Evolutionary conservation across 495 filamentous ascomycete genomes (phyloP).

Genomic region (Podospora fimiseda): DNA sequence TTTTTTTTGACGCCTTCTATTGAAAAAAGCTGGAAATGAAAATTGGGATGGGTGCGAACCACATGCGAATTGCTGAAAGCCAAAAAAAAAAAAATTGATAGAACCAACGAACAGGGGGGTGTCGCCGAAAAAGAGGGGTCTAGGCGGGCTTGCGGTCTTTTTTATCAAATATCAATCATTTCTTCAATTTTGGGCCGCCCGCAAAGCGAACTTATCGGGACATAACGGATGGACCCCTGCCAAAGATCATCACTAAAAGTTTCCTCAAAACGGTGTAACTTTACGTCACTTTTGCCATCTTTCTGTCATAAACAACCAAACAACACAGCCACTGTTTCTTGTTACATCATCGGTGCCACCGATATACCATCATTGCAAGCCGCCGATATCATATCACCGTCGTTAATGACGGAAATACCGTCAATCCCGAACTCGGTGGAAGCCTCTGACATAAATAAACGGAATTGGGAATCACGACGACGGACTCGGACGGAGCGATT

Average conservation of each 20-base stretch:
- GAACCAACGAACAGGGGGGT: neutral
- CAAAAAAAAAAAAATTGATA: neutral
- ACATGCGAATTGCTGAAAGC: neutral
- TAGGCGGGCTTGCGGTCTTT: neutral
- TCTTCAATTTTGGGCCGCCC: neutral
- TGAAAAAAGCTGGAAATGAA: neutral
- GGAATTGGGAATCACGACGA: neutral
- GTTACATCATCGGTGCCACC: conserved; percentile 4
- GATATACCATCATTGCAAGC: neutral
- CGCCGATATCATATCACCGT: neutral
- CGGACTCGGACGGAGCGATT: neutral
- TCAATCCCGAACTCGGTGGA: conserved; percentile 4
- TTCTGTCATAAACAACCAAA: neutral
- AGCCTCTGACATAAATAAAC: neutral
- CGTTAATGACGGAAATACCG: neutral
- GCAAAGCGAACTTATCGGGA: conserved; percentile 12
- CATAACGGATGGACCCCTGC: conserved; percentile 4
- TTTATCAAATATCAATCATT: neutral
- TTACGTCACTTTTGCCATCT: conserved; percentile 2
- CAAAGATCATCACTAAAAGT: no score
- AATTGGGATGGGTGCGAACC: neutral
- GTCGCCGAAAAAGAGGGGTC: neutral
- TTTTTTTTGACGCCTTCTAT: no score
- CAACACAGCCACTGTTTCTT: neutral
- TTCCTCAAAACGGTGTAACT: neutral